Conservation (phyloP, 805 yeast genomes). For the Metschnikowia bowlesiae region DNA sequence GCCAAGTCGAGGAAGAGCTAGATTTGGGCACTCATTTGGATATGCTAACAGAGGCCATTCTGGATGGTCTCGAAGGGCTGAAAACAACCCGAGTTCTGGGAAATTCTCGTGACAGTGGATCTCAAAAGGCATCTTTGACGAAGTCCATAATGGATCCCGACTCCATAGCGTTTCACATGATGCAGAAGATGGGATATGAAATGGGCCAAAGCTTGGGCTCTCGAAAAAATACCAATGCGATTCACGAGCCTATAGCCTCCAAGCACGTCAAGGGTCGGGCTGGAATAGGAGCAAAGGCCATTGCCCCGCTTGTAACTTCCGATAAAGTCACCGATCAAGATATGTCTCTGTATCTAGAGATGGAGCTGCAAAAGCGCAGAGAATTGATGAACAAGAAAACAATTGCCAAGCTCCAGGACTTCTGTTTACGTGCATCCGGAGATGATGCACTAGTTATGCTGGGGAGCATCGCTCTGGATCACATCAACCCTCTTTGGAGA, state of each 20-base stretch:
- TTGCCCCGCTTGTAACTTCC: neutral
- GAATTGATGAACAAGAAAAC: conserved; percentile 1
- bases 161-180: conserved; percentile 43
- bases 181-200: conserved; percentile 58
- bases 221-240: conserved; percentile 14
- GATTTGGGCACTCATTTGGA: conserved; percentile 1
- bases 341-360: conserved; percentile 5
- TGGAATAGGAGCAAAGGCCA: conserved; percentile 21
- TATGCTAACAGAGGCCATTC: neutral
- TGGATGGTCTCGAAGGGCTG: neutral
- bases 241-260: conserved; percentile 29
- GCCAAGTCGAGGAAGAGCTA: neutral
- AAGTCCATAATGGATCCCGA: conserved; percentile 11
- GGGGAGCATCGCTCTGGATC: conserved; percentile 24
- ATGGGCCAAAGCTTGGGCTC: conserved; percentile 45
- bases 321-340: neutral
- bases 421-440: conserved; percentile 40
- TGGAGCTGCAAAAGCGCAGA: conserved; percentile 2
- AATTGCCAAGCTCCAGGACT: conserved; percentile 32
- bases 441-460: conserved; percentile 25
- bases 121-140: neutral
- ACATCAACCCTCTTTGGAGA: conserved; percentile 41
- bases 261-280: conserved; percentile 14
- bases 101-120: neutral
- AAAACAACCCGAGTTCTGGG: neutral